Conservation (phyloP, 345 rosid species). For the Eucalyptus polybractea region DNA sequence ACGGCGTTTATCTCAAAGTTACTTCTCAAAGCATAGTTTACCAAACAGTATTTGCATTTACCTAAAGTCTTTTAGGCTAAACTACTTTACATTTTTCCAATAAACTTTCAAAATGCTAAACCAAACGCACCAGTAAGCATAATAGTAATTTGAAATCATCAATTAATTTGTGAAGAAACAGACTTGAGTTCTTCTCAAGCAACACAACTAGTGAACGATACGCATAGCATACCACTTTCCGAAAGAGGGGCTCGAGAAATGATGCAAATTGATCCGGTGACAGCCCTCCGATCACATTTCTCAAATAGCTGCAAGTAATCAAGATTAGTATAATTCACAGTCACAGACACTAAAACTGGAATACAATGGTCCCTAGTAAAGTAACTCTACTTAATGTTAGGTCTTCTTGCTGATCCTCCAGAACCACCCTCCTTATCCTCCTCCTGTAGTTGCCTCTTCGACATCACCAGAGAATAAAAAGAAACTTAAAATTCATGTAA, state of each 20-base stretch:
- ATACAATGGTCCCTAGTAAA: background rate
- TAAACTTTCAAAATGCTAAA: no score
- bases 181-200: background rate
- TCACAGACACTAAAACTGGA: background rate
- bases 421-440: background rate
- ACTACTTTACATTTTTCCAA: no score
- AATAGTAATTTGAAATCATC: background rate
- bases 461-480: background rate
- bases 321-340: background rate
- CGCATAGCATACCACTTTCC: conserved; percentile 2
- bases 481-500: background rate
- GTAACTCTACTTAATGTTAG: background rate
- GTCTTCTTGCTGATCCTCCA: background rate
- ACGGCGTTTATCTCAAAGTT: no score
- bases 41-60: no score
- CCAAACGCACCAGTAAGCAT: background rate
- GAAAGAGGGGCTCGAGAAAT: conserved; percentile 14
- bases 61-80: no score
- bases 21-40: no score
- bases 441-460: background rate
- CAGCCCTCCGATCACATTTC: background rate
- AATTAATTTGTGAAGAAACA: background rate
- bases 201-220: background rate
- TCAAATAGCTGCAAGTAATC: conserved; percentile 4
- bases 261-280: background rate